Percentiles rank a stretch among this genome's conserved stretches.
Conservation (phyloP, 208 protist species). For the Trypanosomatidae sp. region DNA sequence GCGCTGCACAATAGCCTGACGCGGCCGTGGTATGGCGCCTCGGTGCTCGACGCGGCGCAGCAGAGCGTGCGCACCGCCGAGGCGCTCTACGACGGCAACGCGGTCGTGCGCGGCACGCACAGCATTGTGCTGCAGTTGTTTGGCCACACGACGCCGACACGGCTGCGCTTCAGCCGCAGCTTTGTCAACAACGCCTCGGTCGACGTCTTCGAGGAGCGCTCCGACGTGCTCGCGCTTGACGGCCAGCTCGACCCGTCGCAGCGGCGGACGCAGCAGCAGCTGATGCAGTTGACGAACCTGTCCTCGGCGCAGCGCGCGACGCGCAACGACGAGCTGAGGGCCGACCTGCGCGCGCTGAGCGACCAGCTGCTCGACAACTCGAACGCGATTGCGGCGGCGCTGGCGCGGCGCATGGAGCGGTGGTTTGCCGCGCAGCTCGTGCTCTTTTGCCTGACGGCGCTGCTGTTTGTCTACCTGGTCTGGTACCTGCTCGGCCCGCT, state of each 20-base stretch:
- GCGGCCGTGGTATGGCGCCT: neutral
- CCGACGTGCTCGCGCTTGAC: neutral
- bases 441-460: neutral
- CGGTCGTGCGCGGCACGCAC: neutral
- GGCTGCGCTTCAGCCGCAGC: neutral
- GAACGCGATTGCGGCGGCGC: neutral
- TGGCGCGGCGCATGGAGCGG: neutral
- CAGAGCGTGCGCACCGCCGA: neutral
- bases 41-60: neutral
- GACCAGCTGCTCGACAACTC: neutral
- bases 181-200: neutral
- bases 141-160: neutral
- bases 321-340: neutral
- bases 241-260: neutral
- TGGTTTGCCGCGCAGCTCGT: neutral
- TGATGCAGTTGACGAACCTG: neutral
- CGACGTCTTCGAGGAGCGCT: neutral
- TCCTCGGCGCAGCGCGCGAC: neutral
- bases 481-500: slow-evolving; percentile 7
- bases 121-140: neutral
- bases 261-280: neutral
- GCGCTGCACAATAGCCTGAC: neutral
- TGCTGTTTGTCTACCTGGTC: slow-evolving; percentile 2
- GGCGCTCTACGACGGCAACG: neutral
- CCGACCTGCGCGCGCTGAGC: neutral